Evolutionary conservation across 805 yeast species (phyloP), one percentile per base, ranked within the genome.

Genomic region (Starmera quercuum): DNA sequence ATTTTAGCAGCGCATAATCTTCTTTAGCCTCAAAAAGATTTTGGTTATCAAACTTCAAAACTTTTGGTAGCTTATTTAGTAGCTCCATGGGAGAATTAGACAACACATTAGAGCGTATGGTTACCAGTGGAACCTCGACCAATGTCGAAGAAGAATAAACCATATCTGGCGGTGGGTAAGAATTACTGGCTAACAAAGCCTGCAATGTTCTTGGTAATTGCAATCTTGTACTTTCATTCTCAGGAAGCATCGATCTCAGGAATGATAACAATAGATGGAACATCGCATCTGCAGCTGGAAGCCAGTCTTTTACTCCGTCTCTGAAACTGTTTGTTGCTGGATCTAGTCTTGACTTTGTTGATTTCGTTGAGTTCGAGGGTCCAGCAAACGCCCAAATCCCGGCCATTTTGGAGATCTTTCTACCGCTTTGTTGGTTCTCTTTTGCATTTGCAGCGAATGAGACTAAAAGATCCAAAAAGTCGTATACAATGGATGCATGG

Each of bases 401-500:
- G 26, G 90, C 80, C 75, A 87, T 71, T 44, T 83, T 78, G 10
- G 92, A 68, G 13, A 87, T 69, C 50, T 84, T 85, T 31, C 87
- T 68, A 1, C 92, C 94, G 48, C 83, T 75, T 66, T 87, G 61
- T 48, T 81, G 76, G 49, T 86, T 85, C 27, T 76, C 73, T 46
- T 77, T 81, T 4, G 94, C 76, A 56, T 85, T 83, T 8, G 94
- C 75, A 0, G 94, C 78, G 27, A 87, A 59, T 9, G 86, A 70
- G 9, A 85, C 83, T 29, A 88, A 59, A 23, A 87, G 66, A 50
- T 87, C 95, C 46, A 86, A 71, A 48, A 86, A 88, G 52, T 84
- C 95, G 54, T 83, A 84, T 5, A 84, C 90, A 5, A 88, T 84
- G 2, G 92, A 79, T 0, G 95, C 95, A 58, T 86, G 95, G 5